These are phyloP conservation scores for Fusarium sp. DNA, from an alignment of 2,329 filamentous ascomycete genomes.

Conservation along the genomic window DNA sequence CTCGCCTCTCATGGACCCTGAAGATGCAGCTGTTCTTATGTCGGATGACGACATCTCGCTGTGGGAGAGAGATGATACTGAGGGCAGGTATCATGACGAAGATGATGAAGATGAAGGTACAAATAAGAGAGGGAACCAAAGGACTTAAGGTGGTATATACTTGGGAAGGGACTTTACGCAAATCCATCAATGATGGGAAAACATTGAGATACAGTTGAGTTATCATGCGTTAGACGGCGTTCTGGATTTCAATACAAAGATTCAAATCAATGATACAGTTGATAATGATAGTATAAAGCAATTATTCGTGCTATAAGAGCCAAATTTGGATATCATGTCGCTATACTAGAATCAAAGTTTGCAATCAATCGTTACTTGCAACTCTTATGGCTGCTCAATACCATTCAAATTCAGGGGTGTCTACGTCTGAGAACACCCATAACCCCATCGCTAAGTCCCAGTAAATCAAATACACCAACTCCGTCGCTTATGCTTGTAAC, in stretches of 20 bases:
- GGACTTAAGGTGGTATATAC: neutral
- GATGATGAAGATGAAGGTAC: constrained; percentile 47
- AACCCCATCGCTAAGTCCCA: constrained; percentile 33
- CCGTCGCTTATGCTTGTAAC: constrained; percentile 46
- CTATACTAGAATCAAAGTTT: constrained; percentile 18
- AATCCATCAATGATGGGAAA: constrained; percentile 4
- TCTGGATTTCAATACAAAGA: constrained; percentile 24
- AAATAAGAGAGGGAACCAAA: constrained; percentile 28
- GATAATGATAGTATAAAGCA: constrained; percentile 4
- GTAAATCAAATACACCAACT: constrained; percentile 40
- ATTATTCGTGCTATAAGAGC: constrained; percentile 10
- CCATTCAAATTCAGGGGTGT: neutral
- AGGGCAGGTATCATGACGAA: constrained; percentile 50
- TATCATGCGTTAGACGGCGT: constrained; percentile 37
- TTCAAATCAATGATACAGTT: constrained; percentile 10
- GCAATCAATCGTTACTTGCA: constrained; percentile 19
- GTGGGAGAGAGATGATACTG: constrained; percentile 60
- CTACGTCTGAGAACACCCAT: neutral
- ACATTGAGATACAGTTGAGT: neutral
- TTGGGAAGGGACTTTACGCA: constrained; percentile 4
- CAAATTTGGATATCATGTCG: constrained; percentile 42
- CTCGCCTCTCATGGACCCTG: constrained; percentile 56
- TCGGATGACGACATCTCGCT: constrained; percentile 69
- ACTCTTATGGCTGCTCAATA: constrained; percentile 5
- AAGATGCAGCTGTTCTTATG: constrained; percentile 65